Base-by-base conservation (phyloP, 1,284 basidiomycete species). In the Cerioporus squamosus region DNA sequence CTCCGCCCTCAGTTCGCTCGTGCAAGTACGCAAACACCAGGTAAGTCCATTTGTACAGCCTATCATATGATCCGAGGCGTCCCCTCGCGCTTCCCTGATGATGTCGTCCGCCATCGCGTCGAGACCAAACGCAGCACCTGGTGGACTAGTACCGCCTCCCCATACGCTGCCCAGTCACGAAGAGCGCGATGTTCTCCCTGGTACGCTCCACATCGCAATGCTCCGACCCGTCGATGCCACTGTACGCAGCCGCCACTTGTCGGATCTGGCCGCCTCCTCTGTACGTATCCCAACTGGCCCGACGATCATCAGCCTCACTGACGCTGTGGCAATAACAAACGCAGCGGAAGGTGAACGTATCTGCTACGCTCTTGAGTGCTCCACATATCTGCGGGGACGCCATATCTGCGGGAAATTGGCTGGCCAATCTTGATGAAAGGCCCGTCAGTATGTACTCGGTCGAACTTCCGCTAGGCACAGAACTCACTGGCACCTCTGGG, bases 371-470 rank as follows among this genome's bases (percentile, higher is more conserved):
- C 39, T 38, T 43, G 23, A 60, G 55, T 5, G n/a, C n/a, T 17
- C 31, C 54, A 50, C n/a, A 54, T 2, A n/a, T 47, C 8, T 36
- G 18, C n/a, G 55, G 59, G 39, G 53, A 55, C n/a, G 31, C 22
- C 20, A 54, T 24, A 17, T 45, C 43, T 0, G 24, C 53, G 7
- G 59, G 59, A 26, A 57, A 54, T n/a, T 26, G 59, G 51, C 4
- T 57, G 46, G 24, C 59, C 59, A 26, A 53, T 44, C 23, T 52
- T 47, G 29, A n/a, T n/a, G n/a, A n/a, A n/a, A n/a, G n/a, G n/a
- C n/a, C n/a, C n/a, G n/a, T n/a, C 2, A 51, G 40, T 33, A 43
- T 45, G 54, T 51, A 60, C 17, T 40, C 9, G 31, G 54, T 36
- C 22, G 59, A 40, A 7, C 38, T 18, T 29, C 15, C 36, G n/a